Evolutionary conservation across 768 basidiomycete genomes (phyloP).

Genomic region (Tylopilus rubrobrunneus): DNA sequence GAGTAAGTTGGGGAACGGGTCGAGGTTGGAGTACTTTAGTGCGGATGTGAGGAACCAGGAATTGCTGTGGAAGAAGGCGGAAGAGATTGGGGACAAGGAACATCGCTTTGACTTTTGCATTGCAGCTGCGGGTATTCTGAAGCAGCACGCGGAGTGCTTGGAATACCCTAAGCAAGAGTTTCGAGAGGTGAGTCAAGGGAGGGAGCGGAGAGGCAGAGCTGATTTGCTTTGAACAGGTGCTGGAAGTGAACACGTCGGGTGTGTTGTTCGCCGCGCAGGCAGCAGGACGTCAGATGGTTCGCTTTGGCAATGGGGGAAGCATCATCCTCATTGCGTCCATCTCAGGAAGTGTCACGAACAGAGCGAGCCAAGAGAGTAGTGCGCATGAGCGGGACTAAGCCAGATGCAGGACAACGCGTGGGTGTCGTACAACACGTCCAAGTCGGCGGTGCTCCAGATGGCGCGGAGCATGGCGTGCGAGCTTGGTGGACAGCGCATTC

Average conservation of each 20-base stretch:
- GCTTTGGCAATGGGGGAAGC: conserved; percentile 44
- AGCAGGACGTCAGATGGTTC: conserved; percentile 54
- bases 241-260: conserved; percentile 63
- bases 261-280: conserved; percentile 61
- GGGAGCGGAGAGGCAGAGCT: background rate
- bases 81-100: conserved; percentile 62
- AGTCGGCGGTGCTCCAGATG: conserved; percentile 78
- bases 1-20: conserved; percentile 37
- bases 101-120: conserved; percentile 71
- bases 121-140: conserved; percentile 74
- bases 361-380: conserved; percentile 34
- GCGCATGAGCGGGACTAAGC: background rate
- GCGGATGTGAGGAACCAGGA: conserved; percentile 66
- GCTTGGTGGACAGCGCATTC: conserved; percentile 58
- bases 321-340: conserved; percentile 61
- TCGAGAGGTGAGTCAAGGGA: conserved; percentile 42
- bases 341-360: conserved; percentile 68
- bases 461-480: conserved; percentile 80
- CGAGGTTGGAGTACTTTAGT: conserved; percentile 56
- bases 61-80: conserved; percentile 50
- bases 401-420: conserved; percentile 59
- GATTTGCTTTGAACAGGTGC: conserved; percentile 39
- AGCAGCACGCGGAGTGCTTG: conserved; percentile 55
- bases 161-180: conserved; percentile 65
- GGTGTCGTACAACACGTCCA: conserved; percentile 75